These are phyloP conservation scores for Dissophora ornata DNA, from an alignment of 192 early-diverging fungal species.

Conservation along the genomic window DNA sequence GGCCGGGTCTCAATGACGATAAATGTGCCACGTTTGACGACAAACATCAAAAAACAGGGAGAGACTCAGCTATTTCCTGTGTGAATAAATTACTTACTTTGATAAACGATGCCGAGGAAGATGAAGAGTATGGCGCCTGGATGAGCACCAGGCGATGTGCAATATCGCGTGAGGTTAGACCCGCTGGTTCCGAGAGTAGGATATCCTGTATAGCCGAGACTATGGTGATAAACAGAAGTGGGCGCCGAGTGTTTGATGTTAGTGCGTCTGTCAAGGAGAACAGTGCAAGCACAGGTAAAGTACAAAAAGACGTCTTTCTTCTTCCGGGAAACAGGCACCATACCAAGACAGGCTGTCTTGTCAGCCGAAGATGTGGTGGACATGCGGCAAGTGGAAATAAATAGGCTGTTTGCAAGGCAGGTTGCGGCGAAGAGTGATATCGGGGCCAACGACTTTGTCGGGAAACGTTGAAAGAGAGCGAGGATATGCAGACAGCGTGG, in stretches of 20 bases:
- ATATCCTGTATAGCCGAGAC: constrained; percentile 50
- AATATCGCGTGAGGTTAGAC: constrained; percentile 46
- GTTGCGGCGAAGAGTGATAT: constrained; percentile 7
- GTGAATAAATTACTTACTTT: constrained; percentile 27
- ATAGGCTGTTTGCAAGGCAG: neutral
- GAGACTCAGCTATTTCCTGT: neutral
- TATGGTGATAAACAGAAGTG: neutral
- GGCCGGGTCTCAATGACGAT: constrained; percentile 2
- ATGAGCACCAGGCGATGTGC: constrained; percentile 37
- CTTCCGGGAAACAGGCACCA: neutral
- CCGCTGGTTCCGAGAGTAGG: constrained; percentile 27
- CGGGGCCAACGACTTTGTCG: neutral
- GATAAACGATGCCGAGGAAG: constrained; percentile 34
- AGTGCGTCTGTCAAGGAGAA: too few relatives aligned
- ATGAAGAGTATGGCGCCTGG: constrained; percentile 47
- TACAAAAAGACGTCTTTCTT: too few relatives aligned
- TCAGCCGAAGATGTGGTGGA: constrained; percentile 47
- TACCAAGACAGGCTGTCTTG: constrained; percentile 53
- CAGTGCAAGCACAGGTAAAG: too few relatives aligned
- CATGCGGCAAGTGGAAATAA: constrained; percentile 37
- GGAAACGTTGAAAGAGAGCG: too few relatives aligned
- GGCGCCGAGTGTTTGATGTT: neutral
- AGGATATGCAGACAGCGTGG: too few relatives aligned
- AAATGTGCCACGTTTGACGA: constrained; percentile 16
- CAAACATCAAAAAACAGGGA: neutral